phyloP scores from a whole-genome alignment of 768 basidiomycete species.

The Pulveroboletus sp. region DNA sequence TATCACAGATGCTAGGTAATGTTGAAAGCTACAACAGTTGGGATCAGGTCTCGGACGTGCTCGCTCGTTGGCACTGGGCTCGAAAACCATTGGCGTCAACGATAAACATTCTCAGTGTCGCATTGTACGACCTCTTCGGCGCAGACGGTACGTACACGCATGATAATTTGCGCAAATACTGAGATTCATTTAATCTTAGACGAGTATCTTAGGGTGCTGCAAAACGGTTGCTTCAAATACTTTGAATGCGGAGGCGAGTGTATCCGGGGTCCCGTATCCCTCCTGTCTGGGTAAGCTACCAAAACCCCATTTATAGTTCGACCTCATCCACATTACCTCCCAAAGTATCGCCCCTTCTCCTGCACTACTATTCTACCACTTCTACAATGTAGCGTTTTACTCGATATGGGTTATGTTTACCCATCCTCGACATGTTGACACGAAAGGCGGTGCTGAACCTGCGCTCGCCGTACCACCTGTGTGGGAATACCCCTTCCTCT shows the following conservation, averaged over 20 bases:
- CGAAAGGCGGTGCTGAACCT: slow-evolving; percentile 33
- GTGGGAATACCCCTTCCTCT: slow-evolving; percentile 66
- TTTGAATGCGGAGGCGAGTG: slow-evolving; percentile 93
- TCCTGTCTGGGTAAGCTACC: slow-evolving; percentile 78
- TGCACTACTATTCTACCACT: slow-evolving; percentile 78
- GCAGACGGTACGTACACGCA: slow-evolving; percentile 70
- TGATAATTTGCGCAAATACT: neutral
- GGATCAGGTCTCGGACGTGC: slow-evolving; percentile 44
- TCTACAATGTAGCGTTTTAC: slow-evolving; percentile 95
- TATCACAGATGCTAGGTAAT: slow-evolving; percentile 57
- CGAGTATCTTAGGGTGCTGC: slow-evolving; percentile 58
- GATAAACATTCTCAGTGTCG: slow-evolving; percentile 90
- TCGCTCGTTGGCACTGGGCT: slow-evolving; percentile 81
- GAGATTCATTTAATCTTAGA: slow-evolving; percentile 38
- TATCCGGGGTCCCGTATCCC: slow-evolving; percentile 81
- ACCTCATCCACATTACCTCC: neutral
- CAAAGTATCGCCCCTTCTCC: slow-evolving; percentile 79
- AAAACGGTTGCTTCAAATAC: slow-evolving; percentile 94
- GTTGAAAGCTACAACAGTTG: slow-evolving; percentile 47
- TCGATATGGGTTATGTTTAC: slow-evolving; percentile 90
- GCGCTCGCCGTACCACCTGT: slow-evolving; percentile 42
- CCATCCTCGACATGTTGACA: slow-evolving; percentile 37
- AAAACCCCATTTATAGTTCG: neutral
- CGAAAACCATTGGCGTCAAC: slow-evolving; percentile 82
- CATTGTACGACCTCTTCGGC: slow-evolving; percentile 91